Conservation (phyloP, 495 filamentous ascomycete species). For the Glutinoglossum americanum region DNA sequence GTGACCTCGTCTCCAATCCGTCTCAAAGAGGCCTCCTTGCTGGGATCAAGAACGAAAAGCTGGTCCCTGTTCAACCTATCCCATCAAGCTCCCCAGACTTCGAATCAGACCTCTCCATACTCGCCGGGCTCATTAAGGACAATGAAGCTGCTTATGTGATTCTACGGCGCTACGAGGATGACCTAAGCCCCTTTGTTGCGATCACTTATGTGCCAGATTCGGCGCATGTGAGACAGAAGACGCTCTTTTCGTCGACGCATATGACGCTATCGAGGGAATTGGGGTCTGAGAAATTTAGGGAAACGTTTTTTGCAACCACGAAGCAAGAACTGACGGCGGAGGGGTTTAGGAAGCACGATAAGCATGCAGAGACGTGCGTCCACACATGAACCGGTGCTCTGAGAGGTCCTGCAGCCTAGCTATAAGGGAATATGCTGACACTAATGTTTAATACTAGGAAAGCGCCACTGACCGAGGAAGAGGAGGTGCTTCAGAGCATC, state of each 20-base stretch:
- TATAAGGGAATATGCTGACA: neutral
- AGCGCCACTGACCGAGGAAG: slow-evolving; percentile 75
- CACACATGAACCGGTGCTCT: neutral
- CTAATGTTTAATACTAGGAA: slow-evolving; percentile 10
- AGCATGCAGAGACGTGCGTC: slow-evolving; percentile 24
- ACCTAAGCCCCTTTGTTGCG: slow-evolving; percentile 34
- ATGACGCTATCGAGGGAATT: slow-evolving; percentile 69
- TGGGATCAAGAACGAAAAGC: slow-evolving; percentile 53
- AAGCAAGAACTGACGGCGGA: slow-evolving; percentile 46
- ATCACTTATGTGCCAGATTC: slow-evolving; percentile 80
- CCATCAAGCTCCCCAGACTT: slow-evolving; percentile 30
- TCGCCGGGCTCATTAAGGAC: slow-evolving; percentile 41
- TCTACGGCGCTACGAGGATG: slow-evolving; percentile 40
- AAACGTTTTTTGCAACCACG: slow-evolving; percentile 54
- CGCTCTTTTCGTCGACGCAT: slow-evolving; percentile 78
- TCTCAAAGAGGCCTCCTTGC: slow-evolving; percentile 59
- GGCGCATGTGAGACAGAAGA: slow-evolving; percentile 85
- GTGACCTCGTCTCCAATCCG: slow-evolving; percentile 38
- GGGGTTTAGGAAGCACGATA: slow-evolving; percentile 61
- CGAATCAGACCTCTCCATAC: slow-evolving; percentile 38
- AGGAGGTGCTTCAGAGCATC: slow-evolving; percentile 54
- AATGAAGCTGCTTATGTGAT: slow-evolving; percentile 68
- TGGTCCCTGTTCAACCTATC: slow-evolving; percentile 42
- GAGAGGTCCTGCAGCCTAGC: neutral
- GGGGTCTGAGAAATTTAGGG: slow-evolving; percentile 68